These are phyloP conservation scores for Paracoccidioides brasiliensis DNA, from an alignment of 2,329 filamentous ascomycete species.

Conservation along the genomic window DNA sequence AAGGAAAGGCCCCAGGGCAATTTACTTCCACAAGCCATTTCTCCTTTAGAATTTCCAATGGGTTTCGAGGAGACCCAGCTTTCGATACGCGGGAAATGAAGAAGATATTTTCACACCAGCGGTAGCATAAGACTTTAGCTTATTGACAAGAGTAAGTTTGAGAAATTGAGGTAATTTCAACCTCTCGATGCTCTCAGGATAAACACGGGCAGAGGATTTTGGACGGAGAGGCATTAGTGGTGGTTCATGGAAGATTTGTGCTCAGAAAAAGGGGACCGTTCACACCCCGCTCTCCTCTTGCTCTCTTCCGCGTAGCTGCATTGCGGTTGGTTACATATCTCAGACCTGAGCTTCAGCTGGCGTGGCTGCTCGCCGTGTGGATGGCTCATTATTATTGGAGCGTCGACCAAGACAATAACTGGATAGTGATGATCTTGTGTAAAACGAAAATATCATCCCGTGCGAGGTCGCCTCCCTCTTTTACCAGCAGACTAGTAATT, in stretches of 20 bases:
- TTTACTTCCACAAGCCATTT: background rate
- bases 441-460: background rate
- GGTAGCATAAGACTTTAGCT: background rate
- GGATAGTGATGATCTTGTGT: background rate
- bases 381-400: background rate
- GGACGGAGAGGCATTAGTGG: background rate
- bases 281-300: background rate
- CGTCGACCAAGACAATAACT: background rate
- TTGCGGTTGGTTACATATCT: background rate
- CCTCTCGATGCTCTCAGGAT: background rate
- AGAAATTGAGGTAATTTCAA: background rate
- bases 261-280: background rate
- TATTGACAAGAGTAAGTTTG: too few relatives aligned
- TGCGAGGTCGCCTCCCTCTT: background rate
- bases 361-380: background rate
- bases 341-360: background rate
- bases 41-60: background rate
- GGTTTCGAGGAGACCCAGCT: background rate
- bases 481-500: background rate
- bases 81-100: background rate
- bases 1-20: constrained; percentile 1
- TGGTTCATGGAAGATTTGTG: too few relatives aligned
- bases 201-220: background rate
- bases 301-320: background rate
- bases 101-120: background rate